Base-by-base conservation (phyloP, 257 asterid species). In the Paulownia fortunei region DNA sequence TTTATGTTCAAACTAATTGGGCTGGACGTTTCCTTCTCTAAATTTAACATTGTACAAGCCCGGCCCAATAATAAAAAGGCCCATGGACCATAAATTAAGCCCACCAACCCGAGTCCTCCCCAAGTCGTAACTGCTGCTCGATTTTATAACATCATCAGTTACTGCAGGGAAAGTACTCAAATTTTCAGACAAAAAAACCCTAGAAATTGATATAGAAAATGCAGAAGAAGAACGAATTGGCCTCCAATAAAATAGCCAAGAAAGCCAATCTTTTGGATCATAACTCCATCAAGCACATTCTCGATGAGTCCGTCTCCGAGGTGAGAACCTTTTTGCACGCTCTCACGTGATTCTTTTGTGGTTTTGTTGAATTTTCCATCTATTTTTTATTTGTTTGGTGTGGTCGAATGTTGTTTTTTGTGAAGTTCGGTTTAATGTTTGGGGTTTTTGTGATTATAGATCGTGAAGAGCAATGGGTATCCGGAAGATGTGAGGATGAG, bases 291-390 rank as follows among this genome's bases (percentile, higher is more conserved):
- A 90, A 91, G 69, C 84, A 84, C 79, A 32, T 88, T 44, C 94
- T 90, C 47, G 97, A 92, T 65, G 96, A 92, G 32, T 88, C 94
- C 5, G 94, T 87, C 16, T 67, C 87, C 18, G 95, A 91, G 93
- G 97, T 91, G 27, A 19, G 47, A 24, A 12, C 42, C 15, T 36
- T 15, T 58, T 18, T 11, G 26, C 49, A 55, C 34, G 10, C 41
- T 10, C 39, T 16, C 51, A 19, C 6, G 11, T 41, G 12, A 12
- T 55, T 30, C 2, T 12, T 34, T 56, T 3, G 3, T 42, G 60
- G 15, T 54, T 51, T 21, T 8, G 9, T 54, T 15, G 26, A 41
- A 13, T 9, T 56, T 4, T 44, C 2, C 15, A 5, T 26, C 39
- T 12, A 11, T n/a, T n/a, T 51, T n/a, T 11, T 6, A 18, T 23